A percentile compares a stretch with the other conserved stretches of the same genome.
phyloP scores from a whole-genome alignment of 2,329 filamentous ascomycete genomes.

The Stromatinia cepivora region DNA sequence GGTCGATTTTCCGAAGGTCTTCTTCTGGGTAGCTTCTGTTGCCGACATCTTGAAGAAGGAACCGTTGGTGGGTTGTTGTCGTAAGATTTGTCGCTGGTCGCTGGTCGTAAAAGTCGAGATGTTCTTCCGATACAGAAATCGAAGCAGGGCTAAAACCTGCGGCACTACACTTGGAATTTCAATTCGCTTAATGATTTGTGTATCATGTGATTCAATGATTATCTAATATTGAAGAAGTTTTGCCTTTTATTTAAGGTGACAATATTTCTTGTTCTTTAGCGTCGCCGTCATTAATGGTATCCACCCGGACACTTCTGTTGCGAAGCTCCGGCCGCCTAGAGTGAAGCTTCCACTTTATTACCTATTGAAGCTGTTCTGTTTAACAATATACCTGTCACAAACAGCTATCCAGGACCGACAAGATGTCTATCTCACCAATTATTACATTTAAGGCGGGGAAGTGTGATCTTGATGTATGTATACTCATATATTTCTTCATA shows the following conservation, averaged over 20 bases:
- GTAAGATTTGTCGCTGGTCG: slow-evolving; percentile 27
- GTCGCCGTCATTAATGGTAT: slow-evolving; percentile 21
- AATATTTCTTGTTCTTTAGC: background rate
- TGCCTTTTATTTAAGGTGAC: background rate
- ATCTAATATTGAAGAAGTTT: background rate
- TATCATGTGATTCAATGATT: slow-evolving; percentile 20
- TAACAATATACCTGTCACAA: slow-evolving; percentile 14
- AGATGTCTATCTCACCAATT: slow-evolving; percentile 80
- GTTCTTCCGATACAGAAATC: slow-evolving; percentile 21
- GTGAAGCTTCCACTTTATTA: slow-evolving; percentile 20
- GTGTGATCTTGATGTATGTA: slow-evolving; percentile 79
- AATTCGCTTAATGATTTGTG: slow-evolving; percentile 24
- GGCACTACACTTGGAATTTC: slow-evolving; percentile 22
- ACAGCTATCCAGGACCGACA: slow-evolving; percentile 32
- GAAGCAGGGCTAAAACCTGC: slow-evolving; percentile 23
- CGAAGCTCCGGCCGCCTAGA: slow-evolving; percentile 25
- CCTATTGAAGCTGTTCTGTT: slow-evolving; percentile 8
- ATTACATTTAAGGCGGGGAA: slow-evolving; percentile 96
- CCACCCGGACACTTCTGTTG: slow-evolving; percentile 20
- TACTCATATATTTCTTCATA: slow-evolving; percentile 24
- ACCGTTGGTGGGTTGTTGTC: slow-evolving; percentile 36
- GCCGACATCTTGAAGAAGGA: slow-evolving; percentile 62
- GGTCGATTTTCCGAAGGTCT: slow-evolving; percentile 98
- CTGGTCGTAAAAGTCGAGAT: slow-evolving; percentile 23
- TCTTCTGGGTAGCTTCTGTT: slow-evolving; percentile 52